Conservation (phyloP, 2,329 filamentous ascomycete genomes). For the Botrytis squamosa region DNA sequence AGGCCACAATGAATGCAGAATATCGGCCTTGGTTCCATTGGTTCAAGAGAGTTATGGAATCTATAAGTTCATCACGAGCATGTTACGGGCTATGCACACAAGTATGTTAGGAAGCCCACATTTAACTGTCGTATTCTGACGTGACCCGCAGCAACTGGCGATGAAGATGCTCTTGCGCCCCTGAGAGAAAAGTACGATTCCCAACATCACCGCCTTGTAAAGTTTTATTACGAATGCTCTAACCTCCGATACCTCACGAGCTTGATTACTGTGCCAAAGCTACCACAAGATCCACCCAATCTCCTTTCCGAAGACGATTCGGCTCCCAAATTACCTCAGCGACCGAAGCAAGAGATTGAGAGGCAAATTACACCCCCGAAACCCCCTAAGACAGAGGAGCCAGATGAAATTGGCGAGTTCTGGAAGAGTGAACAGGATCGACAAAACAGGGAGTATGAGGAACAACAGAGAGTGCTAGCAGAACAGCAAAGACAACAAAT, state of each 20-base stretch:
- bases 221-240: conserved; percentile 99
- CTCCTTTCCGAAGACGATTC: conserved; percentile 81
- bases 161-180: conserved; percentile 87
- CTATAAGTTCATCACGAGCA: conserved; percentile 99
- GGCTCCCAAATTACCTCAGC: conserved; percentile 76
- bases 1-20: conserved; percentile 93
- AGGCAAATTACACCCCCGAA: conserved; percentile 67
- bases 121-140: conserved; percentile 5
- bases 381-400: conserved; percentile 70
- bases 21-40: conserved; percentile 86
- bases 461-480: conserved; percentile 85
- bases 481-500: conserved; percentile 83
- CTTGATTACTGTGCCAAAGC: conserved; percentile 91
- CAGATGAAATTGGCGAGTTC: conserved; percentile 94
- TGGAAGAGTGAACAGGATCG: conserved; percentile 92
- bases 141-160: conserved; percentile 68
- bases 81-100: conserved; percentile 96
- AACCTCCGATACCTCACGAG: conserved; percentile 96
- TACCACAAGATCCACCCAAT: conserved; percentile 91
- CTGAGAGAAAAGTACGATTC: conserved; percentile 87
- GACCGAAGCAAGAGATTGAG: conserved; percentile 74
- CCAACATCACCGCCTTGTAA: conserved; percentile 92
- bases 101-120: conserved; percentile 55
- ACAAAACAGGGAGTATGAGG: conserved; percentile 92
- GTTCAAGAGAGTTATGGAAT: conserved; percentile 99